Evolutionary conservation across 1,284 basidiomycete genomes (phyloP).

Genomic region (Trichosporon ovoides): DNA sequence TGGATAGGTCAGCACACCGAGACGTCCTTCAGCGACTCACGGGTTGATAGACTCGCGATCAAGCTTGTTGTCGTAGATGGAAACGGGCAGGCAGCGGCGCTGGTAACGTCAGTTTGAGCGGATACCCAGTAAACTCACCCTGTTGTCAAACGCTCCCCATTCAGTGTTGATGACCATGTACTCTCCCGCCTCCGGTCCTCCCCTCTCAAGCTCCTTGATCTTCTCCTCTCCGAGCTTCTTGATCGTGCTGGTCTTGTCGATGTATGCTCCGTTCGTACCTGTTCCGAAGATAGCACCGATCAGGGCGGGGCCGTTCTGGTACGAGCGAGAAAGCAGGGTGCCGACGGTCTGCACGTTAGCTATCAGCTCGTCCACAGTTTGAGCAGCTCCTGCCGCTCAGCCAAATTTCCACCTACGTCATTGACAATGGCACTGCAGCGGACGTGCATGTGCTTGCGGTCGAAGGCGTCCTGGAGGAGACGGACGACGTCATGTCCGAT

Average conservation of each 20-base stretch:
- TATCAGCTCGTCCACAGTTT: too few relatives aligned
- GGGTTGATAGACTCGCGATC: slow-evolving; percentile 94
- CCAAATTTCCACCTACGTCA: slow-evolving; percentile 78
- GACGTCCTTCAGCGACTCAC: slow-evolving; percentile 27
- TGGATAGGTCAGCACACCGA: slow-evolving; percentile 15
- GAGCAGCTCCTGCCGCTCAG: too few relatives aligned
- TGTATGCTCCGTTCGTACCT: slow-evolving; percentile 95
- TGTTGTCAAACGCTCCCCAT: slow-evolving; percentile 94
- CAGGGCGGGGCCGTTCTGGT: slow-evolving; percentile 80
- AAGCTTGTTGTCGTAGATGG: slow-evolving; percentile 86
- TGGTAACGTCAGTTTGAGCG: slow-evolving; percentile 33
- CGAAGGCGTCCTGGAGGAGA: slow-evolving; percentile 86
- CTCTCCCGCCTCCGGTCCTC: slow-evolving; percentile 53
- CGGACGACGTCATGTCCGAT: slow-evolving; percentile 87
- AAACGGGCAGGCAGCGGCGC: slow-evolving; percentile 80
- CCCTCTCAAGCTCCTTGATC: slow-evolving; percentile 52
- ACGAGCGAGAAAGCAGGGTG: slow-evolving; percentile 84
- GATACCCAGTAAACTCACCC: background rate
- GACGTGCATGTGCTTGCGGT: slow-evolving; percentile 89
- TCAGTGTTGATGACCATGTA: slow-evolving; percentile 96
- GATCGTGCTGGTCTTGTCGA: slow-evolving; percentile 80
- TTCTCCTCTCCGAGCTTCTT: slow-evolving; percentile 66
- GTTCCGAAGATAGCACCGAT: slow-evolving; percentile 92
- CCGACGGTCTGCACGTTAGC: slow-evolving; percentile 70
- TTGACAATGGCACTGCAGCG: slow-evolving; percentile 92